Evolutionary conservation across 176 grass and related monocot genomes (phyloP).

Genomic region (Oryza nivara): DNA sequence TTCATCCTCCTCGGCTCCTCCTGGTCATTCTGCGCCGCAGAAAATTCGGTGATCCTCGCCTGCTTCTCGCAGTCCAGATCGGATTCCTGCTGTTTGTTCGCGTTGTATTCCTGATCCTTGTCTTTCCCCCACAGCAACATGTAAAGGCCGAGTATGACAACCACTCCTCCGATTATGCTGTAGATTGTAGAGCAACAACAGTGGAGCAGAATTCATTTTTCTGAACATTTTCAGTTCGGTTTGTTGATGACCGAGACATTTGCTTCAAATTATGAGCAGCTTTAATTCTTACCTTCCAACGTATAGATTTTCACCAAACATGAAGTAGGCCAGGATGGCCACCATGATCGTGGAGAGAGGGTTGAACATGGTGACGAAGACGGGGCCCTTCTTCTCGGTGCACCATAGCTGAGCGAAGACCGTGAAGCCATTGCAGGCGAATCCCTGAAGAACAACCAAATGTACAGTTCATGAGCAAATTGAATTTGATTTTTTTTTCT

Average conservation of each 20-base stretch:
- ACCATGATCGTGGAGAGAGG: constrained; percentile 82
- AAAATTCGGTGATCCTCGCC: not conserved
- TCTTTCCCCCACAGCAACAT: constrained; percentile 88
- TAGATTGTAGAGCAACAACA: not conserved
- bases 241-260: not conserved
- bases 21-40: not conserved
- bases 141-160: constrained; percentile 79
- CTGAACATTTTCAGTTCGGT: not conserved
- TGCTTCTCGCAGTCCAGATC: constrained; percentile 48
- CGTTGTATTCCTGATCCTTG: constrained; percentile 48
- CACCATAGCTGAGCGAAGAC: constrained; percentile 91
- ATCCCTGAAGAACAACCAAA: constrained; percentile 43
- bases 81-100: constrained; percentile 26
- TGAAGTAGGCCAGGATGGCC: constrained; percentile 67
- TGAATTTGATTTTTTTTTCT: not conserved
- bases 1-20: not conserved
- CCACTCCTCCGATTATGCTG: constrained; percentile 73
- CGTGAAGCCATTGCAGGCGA: constrained; percentile 78
- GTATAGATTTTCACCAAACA: constrained; percentile 79
- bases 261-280: not conserved
- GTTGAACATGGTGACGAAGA: constrained; percentile 98
- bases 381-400: constrained; percentile 84
- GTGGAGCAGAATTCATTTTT: not conserved
- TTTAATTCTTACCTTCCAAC: constrained; percentile 52
- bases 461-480: not conserved